A percentile compares a stretch with the other conserved stretches of the same genome.
These are phyloP conservation scores for Microsporum ferrugineum DNA, from an alignment of 2,329 filamentous ascomycete species.

Conservation along the genomic window DNA sequence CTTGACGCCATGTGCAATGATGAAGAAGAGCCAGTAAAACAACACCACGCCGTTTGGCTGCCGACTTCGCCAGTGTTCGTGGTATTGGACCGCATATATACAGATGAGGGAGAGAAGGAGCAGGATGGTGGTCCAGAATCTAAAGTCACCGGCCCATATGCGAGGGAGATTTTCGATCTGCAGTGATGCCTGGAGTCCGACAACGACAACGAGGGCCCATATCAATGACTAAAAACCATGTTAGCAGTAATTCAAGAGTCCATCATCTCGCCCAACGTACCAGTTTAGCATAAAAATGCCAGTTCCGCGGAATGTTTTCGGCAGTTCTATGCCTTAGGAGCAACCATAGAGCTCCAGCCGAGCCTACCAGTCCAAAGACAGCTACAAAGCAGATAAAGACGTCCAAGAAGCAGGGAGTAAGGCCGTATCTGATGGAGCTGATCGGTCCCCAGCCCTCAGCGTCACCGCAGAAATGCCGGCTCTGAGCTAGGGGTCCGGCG, in stretches of 20 bases:
- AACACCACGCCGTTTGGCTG: conserved; percentile 79
- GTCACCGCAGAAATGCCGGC: conserved; percentile 65
- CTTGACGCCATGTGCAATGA: conserved; percentile 69
- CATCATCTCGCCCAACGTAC: conserved; percentile 39
- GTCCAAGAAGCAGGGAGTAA: conserved; percentile 95
- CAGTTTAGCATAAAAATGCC: conserved; percentile 89
- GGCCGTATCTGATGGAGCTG: conserved; percentile 77
- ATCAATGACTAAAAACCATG: conserved; percentile 45
- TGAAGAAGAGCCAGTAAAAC: conserved; percentile 82
- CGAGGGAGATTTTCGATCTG: conserved; percentile 60
- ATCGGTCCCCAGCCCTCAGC: conserved; percentile 90
- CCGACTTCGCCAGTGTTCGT: conserved; percentile 71
- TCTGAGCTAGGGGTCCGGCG: conserved; percentile 35
- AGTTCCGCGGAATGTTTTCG: conserved; percentile 62
- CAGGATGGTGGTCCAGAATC: conserved; percentile 68
- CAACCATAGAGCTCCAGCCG: conserved; percentile 68
- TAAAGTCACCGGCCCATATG: conserved; percentile 69
- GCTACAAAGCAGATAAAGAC: conserved; percentile 73
- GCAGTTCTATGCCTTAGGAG: conserved; percentile 58
- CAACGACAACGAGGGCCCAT: conserved; percentile 54
- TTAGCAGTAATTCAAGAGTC: not conserved
- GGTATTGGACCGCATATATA: conserved; percentile 70
- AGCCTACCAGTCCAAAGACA: conserved; percentile 65
- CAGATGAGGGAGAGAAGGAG: conserved; percentile 62
- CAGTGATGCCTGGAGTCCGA: conserved; percentile 59